phyloP scores from a whole-genome alignment of 331 rosid species.

The Quercus phellos region DNA sequence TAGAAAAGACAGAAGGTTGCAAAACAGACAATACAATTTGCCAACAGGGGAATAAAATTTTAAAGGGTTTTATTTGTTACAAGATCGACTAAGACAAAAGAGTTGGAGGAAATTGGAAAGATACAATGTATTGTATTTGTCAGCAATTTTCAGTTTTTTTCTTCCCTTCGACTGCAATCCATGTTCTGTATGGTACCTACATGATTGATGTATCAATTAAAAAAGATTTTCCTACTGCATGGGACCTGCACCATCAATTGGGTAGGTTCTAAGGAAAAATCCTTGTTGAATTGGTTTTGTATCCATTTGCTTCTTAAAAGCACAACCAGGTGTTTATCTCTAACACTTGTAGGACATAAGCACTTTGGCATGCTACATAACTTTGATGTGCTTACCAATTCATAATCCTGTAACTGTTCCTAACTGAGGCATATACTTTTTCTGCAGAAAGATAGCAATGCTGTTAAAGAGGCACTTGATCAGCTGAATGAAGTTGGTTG shows the following conservation, averaged over 20 bases:
- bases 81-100: neutral
- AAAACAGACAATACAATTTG: no score
- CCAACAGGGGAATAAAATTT: neutral
- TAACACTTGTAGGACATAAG: neutral
- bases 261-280: neutral
- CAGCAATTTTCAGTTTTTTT: neutral
- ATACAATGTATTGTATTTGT: neutral
- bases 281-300: neutral
- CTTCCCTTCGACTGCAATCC: neutral
- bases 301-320: neutral
- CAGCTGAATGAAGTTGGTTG: constrained; percentile 73
- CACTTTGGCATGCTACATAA: neutral
- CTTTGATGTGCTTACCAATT: neutral
- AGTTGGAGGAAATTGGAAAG: neutral
- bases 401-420: neutral
- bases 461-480: constrained; percentile 80
- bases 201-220: neutral
- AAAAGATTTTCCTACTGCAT: neutral
- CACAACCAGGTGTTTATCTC: neutral
- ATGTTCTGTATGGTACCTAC: neutral
- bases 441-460: constrained; percentile 77
- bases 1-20: neutral
- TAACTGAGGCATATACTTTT: neutral
- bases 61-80: neutral
- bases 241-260: neutral